Evolutionary conservation across 352 stramenopile species (phyloP), one percentile per base, ranked within the genome.

Genomic region (Paralagenidium karlingii): DNA sequence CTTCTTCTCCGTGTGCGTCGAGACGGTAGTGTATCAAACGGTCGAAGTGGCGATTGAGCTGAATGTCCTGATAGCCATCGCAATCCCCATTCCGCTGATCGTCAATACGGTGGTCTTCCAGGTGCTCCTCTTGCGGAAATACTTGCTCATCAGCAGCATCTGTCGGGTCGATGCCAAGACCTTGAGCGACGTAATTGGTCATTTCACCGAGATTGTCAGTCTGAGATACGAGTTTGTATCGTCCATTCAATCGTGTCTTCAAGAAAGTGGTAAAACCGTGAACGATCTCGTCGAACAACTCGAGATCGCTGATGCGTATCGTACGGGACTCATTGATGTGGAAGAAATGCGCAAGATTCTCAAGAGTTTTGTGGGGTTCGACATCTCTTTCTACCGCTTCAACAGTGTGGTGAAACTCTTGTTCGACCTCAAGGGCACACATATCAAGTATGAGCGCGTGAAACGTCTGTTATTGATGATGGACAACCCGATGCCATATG

Each of bases 361-460:
- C 21, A 5, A 41, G 9, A 37, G 39, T 8, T 36, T 36, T 7
- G 41, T 51, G 24, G 47, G 47, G 21, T 54, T 45, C 27, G 16
- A 20, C 34, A 45, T 54, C 39, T 54, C 47, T 24, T 54, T 49
- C 21, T 54, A 39, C 38, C 45, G 38, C 15, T 51, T 51, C 15
- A 36, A 43, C 40, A 49, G 43, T 34, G 38, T 54, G 29, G 45
- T 54, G 34, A 42, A 44, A 29, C 18, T 54, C 19, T 34, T 54
- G 29, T 54, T 54, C 21, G 22, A 49, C 5, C 25, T 49, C 19
- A 46, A 56, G 8, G 66, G 55, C 1, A 66, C 55, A 2, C 56
- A 40, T 16, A 44, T 80, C 20, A 55, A 71, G 51, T 74, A 77
- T 32, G 43, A 33, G 0, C 68, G 80, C 49, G 40, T 82, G 3